phyloP scores from a whole-genome alignment of 768 basidiomycete genomes.

The Mycena vitilis region DNA sequence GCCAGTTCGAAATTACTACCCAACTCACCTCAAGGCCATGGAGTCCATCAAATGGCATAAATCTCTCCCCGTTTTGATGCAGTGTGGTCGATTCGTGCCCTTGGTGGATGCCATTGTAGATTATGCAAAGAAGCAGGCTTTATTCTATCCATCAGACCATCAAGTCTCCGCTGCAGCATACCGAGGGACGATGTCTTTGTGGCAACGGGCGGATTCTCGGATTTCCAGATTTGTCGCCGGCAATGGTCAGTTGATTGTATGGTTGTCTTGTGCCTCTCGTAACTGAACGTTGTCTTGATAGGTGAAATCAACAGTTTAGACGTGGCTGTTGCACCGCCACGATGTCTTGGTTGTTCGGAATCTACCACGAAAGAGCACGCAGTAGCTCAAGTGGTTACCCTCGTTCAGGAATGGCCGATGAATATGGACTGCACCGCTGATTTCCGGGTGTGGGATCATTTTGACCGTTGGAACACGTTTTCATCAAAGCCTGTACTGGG shows the following conservation, averaged over 20 bases:
- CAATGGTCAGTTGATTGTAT: background rate
- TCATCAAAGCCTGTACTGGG: background rate
- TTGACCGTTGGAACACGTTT: background rate
- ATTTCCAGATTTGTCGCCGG: background rate
- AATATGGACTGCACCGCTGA: slow-evolving; percentile 14
- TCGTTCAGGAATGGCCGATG: slow-evolving; percentile 29
- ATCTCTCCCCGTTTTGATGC: background rate
- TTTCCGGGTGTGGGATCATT: slow-evolving; percentile 13
- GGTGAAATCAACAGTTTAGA: slow-evolving; percentile 1
- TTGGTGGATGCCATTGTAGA: slow-evolving; percentile 23
- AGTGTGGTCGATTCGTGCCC: slow-evolving; percentile 14
- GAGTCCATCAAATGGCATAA: slow-evolving; percentile 51
- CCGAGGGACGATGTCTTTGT: background rate
- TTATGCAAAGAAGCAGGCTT: slow-evolving; percentile 13
- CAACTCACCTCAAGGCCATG: slow-evolving; percentile 50
- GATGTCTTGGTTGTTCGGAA: slow-evolving; percentile 12
- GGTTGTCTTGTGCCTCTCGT: background rate
- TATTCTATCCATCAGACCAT: slow-evolving; percentile 9
- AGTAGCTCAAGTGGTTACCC: slow-evolving; percentile 7
- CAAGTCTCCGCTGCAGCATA: background rate
- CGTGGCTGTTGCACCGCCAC: background rate
- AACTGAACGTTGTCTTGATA: background rate
- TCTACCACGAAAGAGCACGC: slow-evolving; percentile 7
- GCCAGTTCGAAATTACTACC: slow-evolving; percentile 52
- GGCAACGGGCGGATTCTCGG: slow-evolving; percentile 21